These are phyloP conservation scores for Metarhizium guizhouense DNA, from an alignment of 2,329 filamentous ascomycete genomes.

Conservation along the genomic window DNA sequence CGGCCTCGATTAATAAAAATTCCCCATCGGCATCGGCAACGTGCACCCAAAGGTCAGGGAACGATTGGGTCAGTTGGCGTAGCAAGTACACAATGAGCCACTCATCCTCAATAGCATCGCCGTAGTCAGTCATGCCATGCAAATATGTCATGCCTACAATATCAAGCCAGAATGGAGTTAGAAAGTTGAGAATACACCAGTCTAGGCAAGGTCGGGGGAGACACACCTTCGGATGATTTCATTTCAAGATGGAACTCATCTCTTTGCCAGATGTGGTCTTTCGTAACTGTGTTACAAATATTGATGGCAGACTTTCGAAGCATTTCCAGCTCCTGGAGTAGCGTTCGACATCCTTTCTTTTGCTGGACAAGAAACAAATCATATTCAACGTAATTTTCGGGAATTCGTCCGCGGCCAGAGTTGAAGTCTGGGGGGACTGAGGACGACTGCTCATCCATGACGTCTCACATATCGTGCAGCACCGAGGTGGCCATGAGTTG, in stretches of 20 bases:
- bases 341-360: conserved; percentile 41
- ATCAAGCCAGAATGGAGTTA: background rate
- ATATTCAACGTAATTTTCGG: conserved; percentile 84
- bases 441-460: background rate
- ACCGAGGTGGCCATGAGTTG: too few relatives aligned
- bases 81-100: conserved; percentile 93
- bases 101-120: conserved; percentile 93
- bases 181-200: background rate
- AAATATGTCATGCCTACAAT: conserved; percentile 44
- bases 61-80: conserved; percentile 66
- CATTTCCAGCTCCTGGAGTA: conserved; percentile 58
- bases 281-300: conserved; percentile 56
- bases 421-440: background rate
- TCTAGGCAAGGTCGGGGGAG: background rate
- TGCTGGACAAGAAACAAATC: conserved; percentile 63
- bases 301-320: conserved; percentile 61
- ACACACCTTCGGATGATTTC: conserved; percentile 48
- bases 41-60: conserved; percentile 69
- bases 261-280: conserved; percentile 91
- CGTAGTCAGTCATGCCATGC: conserved; percentile 73
- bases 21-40: conserved; percentile 86
- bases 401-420: conserved; percentile 31
- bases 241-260: conserved; percentile 66
- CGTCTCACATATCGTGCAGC: background rate
- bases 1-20: conserved; percentile 89